These are phyloP conservation scores for Gossypium longicalyx DNA, from an alignment of 345 rosid species.

Conservation along the genomic window DNA sequence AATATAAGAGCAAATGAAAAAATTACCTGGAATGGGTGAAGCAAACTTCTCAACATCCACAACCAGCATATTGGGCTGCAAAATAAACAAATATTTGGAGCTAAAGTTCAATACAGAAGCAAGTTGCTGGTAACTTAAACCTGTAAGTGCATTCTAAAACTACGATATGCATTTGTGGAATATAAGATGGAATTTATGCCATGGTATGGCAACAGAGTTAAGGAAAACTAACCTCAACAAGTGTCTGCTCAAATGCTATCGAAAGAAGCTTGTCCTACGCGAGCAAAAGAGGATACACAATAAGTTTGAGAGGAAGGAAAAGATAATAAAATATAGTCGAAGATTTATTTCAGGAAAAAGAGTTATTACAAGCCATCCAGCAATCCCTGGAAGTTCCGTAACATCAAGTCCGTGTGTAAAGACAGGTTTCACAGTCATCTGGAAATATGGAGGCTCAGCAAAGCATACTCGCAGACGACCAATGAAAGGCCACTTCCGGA, in stretches of 20 bases:
- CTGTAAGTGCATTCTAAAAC: neutral
- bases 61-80: constrained; percentile 98
- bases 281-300: constrained; percentile 19
- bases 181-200: neutral
- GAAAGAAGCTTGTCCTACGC: constrained; percentile 83
- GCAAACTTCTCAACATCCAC: constrained; percentile 83
- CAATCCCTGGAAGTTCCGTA: constrained; percentile 84
- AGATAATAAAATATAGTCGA: constrained; percentile 10
- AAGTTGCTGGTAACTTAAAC: neutral
- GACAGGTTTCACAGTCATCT: constrained; percentile 86
- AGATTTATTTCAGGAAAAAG: constrained; percentile 3
- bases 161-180: neutral
- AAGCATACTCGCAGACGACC: constrained; percentile 88
- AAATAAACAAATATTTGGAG: constrained; percentile 14
- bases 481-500: constrained; percentile 81
- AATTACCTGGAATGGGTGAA: constrained; percentile 51
- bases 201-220: neutral
- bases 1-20: neutral
- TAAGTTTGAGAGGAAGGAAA: constrained; percentile 13
- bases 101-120: constrained; percentile 12
- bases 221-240: constrained; percentile 48
- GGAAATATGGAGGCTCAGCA: constrained; percentile 93
- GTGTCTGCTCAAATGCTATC: constrained; percentile 83
- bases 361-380: constrained; percentile 88
- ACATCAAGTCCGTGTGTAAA: constrained; percentile 75